Evolutionary conservation across 2,329 filamentous ascomycete genomes (phyloP).

Genomic region (Cytospora mali): DNA sequence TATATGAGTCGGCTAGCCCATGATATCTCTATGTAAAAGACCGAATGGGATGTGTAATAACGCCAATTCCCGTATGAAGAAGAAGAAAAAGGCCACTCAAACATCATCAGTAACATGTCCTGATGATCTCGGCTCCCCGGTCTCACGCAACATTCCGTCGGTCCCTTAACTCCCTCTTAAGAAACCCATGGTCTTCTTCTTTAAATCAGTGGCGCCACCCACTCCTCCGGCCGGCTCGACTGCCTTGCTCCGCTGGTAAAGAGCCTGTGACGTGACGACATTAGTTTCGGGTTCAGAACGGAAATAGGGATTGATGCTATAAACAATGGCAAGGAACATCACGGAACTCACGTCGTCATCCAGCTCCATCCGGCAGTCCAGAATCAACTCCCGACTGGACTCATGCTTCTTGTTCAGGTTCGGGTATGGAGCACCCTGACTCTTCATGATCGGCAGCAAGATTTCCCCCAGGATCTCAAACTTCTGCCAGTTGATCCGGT

Average conservation of each 20-base stretch:
- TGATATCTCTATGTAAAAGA: conserved; percentile 1
- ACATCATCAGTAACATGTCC: not conserved
- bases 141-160: not conserved
- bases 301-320: not conserved
- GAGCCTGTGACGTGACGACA: conserved; percentile 11
- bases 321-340: not conserved
- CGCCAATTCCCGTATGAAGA: conserved; percentile 1
- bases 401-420: conserved; percentile 68
- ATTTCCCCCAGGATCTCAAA: conserved; percentile 96
- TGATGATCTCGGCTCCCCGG: not conserved
- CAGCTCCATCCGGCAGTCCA: conserved; percentile 78
- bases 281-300: not conserved
- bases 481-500: conserved; percentile 95
- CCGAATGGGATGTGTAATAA: not conserved
- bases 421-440: conserved; percentile 81
- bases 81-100: not conserved
- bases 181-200: conserved; percentile 27
- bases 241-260: conserved; percentile 28
- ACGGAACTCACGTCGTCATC: conserved; percentile 80
- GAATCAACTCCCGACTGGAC: conserved; percentile 70
- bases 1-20: not conserved
- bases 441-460: conserved; percentile 85
- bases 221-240: conserved; percentile 24
- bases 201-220: conserved; percentile 24
- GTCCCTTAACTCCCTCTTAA: conserved; percentile 19